Base-by-base conservation (phyloP, 2,329 filamentous ascomycete genomes). In the Piedraia hortae region DNA sequence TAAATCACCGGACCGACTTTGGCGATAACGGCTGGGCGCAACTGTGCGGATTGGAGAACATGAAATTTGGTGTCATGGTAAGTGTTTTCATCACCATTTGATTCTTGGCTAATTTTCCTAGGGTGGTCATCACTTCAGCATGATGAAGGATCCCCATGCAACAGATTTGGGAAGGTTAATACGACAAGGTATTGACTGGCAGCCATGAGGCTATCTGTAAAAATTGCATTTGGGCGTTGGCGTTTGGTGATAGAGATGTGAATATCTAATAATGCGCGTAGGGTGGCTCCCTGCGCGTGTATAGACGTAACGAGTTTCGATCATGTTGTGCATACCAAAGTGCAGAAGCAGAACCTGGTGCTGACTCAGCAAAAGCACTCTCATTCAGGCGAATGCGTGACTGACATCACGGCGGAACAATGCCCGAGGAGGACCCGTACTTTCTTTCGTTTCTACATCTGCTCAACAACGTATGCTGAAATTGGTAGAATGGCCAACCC, bases 1-100 rank as follows among this genome's bases (percentile, higher is more conserved):
- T 77, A 4, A 65, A 75, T 42, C 70, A 75, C 50, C 54, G 71
- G 26, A 62, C 58, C 3, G 66, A 73, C 42, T 77, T 77, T 40
- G 56, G 57, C 2, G 56, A 63, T 26, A 72, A 73, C 39, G 54
- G 63, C 10, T 73, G 66, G 65, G 64, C 63, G 13, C 59, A 69
- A 41, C 63, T 64, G 18, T 45, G 72, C 17, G 60, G 63, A 23
- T 37, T 48, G 21, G 45, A 55, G 24, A 68, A 63, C 43, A 65
- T 72, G 46, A 50, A 51, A 21, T 66, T 58, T 31, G 55, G 54
- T 24, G 62, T 68, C 35, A 69, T 72, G 62, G 60, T 28, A 12
- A 16, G 19, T 14, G 7, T 18, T 8, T 19, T 8, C 12, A n/a
- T 10, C 12, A 18, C 4, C 6, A 5, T 18, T 14, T 12, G 11